A percentile compares a stretch with the other conserved stretches of the same genome.
phyloP scores from a whole-genome alignment of 2,329 filamentous ascomycete genomes.

The Venturia aucupariae region DNA sequence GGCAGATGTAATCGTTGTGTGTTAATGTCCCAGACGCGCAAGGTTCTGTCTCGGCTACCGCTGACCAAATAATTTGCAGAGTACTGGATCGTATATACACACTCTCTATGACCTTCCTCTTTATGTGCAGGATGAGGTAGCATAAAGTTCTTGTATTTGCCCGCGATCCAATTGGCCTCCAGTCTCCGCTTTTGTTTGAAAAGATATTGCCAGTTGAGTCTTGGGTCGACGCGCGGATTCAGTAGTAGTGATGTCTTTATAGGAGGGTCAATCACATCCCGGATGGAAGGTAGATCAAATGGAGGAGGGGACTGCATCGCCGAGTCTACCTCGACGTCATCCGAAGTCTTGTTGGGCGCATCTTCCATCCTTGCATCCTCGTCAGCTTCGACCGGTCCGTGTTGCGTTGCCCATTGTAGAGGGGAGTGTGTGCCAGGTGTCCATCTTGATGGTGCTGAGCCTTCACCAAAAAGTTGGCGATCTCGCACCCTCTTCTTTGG shows the following conservation, averaged over 20 bases:
- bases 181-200: conserved; percentile 79
- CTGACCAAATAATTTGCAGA: conserved; percentile 79
- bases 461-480: conserved; percentile 6
- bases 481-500: conserved; percentile 14
- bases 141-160: conserved; percentile 76
- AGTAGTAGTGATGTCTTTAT: conserved; percentile 27
- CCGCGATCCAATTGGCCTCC: conserved; percentile 85
- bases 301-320: conserved; percentile 15
- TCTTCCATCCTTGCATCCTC: conserved; percentile 30
- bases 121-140: conserved; percentile 74
- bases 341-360: conserved; percentile 20
- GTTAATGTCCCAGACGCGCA: conserved; percentile 84
- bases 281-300: neutral
- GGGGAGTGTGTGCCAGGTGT: conserved; percentile 19
- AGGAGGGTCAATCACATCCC: conserved; percentile 20
- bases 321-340: conserved; percentile 12
- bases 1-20: conserved; percentile 65
- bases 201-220: conserved; percentile 85
- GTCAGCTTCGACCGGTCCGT: conserved; percentile 39
- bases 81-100: conserved; percentile 92
- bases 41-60: conserved; percentile 78
- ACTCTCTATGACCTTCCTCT: conserved; percentile 80
- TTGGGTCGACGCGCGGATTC: conserved; percentile 37
- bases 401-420: conserved; percentile 36
- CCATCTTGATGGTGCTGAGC: conserved; percentile 13